phyloP scores from a whole-genome alignment of 108 stramenopile species.

The Phaeodactylum tricornutum region DNA sequence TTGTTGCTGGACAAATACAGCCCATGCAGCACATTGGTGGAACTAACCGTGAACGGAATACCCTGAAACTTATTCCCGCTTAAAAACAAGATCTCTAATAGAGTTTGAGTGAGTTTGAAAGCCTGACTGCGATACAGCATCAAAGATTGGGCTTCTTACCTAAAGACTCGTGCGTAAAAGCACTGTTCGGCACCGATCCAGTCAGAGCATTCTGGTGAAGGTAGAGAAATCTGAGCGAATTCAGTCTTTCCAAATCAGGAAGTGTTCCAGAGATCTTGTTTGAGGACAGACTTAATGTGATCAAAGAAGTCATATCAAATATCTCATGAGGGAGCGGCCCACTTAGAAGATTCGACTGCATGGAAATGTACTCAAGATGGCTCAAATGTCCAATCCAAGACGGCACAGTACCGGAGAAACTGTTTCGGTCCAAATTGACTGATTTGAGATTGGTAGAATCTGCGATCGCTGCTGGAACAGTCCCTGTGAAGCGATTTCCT shows the following conservation, averaged over 20 bases:
- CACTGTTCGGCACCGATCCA: conserved; percentile 19
- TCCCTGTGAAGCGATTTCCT: conserved; percentile 44
- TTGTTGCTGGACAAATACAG: conserved; percentile 56
- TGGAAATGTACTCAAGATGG: conserved; percentile 3
- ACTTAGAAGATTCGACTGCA: conserved; percentile 5
- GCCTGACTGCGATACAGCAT: too few species aligned
- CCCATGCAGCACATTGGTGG: conserved; percentile 22
- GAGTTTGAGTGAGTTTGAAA: not conserved
- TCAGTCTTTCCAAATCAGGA: conserved; percentile 9
- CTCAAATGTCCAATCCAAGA: conserved; percentile 1
- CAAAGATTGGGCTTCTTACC: conserved; percentile 9
- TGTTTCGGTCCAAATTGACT: conserved; percentile 20
- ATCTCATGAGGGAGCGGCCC: conserved; percentile 3
- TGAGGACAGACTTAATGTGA: conserved; percentile 28
- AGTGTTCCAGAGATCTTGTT: conserved; percentile 48
- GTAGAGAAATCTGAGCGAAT: conserved; percentile 14
- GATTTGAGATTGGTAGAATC: conserved; percentile 18
- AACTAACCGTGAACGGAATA: conserved; percentile 35
- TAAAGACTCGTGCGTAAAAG: not conserved
- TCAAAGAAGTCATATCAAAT: conserved; percentile 12
- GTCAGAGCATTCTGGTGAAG: conserved; percentile 25
- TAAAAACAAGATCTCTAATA: conserved; percentile 18
- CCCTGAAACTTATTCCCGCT: conserved; percentile 42
- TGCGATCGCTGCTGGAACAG: conserved; percentile 33
- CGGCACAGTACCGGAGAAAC: conserved; percentile 13